Conservation (phyloP, 495 filamentous ascomycete species). For the Penicillium pulvis region DNA sequence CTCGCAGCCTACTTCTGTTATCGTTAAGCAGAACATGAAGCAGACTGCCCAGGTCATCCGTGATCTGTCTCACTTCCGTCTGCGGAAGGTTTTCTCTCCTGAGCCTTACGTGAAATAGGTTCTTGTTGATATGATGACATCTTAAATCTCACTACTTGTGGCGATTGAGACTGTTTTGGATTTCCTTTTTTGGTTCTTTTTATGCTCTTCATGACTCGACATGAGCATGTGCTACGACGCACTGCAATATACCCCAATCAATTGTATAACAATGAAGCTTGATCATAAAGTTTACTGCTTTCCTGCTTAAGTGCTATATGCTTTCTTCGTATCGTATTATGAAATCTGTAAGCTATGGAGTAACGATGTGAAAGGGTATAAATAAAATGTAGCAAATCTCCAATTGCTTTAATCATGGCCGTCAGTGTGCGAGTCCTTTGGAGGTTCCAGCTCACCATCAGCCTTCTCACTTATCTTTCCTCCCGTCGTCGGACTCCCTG, state of each 20-base stretch:
- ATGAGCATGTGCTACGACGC: constrained; percentile 14
- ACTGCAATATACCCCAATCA: constrained; percentile 21
- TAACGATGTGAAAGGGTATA: not conserved
- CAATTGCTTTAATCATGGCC: not conserved
- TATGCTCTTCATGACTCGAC: constrained; percentile 8
- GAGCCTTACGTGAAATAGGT: constrained; percentile 17
- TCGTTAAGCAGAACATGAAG: constrained; percentile 53
- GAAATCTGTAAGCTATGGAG: not conserved
- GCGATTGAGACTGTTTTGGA: not conserved
- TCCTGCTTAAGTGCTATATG: too few species aligned
- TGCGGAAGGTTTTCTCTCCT: constrained; percentile 40
- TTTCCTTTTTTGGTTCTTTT: constrained; percentile 2
- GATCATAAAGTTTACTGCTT: not conserved
- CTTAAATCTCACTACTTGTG: not conserved
- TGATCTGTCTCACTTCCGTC: constrained; percentile 34
- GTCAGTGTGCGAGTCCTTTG: too few species aligned
- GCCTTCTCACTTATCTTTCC: too few species aligned
- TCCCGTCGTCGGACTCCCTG: too few species aligned
- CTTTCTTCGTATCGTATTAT: not conserved
- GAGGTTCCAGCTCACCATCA: not conserved
- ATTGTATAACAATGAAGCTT: constrained; percentile 7
- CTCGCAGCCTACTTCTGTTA: constrained; percentile 53
- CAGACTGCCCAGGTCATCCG: constrained; percentile 36
- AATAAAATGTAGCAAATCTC: not conserved
- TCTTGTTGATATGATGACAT: too few species aligned